phyloP scores from a whole-genome alignment of 345 rosid species.

The Hypericum androsaemum region DNA sequence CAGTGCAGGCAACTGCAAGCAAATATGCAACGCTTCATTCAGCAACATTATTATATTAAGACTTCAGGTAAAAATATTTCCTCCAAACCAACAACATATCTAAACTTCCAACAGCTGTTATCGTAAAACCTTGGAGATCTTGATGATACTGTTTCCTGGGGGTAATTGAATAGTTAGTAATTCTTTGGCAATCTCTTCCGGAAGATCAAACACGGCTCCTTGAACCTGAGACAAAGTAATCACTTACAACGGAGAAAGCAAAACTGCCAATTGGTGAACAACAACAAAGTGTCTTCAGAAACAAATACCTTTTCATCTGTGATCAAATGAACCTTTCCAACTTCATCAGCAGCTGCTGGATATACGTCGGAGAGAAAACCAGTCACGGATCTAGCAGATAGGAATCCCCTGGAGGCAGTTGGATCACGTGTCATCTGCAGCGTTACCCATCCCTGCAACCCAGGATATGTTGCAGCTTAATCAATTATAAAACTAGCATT shows the following conservation, averaged over 20 bases:
- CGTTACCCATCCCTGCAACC: slow-evolving; percentile 79
- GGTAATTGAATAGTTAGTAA: slow-evolving; percentile 61
- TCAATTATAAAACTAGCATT: not conserved
- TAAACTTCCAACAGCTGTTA: slow-evolving; percentile 4
- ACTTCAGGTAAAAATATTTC: not conserved
- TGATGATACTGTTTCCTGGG: slow-evolving; percentile 61
- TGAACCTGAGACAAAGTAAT: slow-evolving; percentile 51
- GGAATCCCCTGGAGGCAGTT: slow-evolving; percentile 46
- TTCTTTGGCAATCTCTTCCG: slow-evolving; percentile 83
- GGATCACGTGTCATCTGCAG: slow-evolving; percentile 81
- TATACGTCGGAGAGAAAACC: slow-evolving; percentile 87
- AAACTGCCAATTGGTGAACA: not conserved
- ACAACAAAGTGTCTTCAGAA: slow-evolving; percentile 3
- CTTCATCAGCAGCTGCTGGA: slow-evolving; percentile 80
- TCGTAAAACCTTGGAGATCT: slow-evolving; percentile 58
- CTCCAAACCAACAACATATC: slow-evolving; percentile 5
- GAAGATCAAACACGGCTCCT: slow-evolving; percentile 95
- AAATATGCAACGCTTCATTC: not conserved
- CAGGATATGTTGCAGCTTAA: slow-evolving; percentile 11
- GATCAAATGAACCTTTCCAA: slow-evolving; percentile 73
- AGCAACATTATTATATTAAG: not conserved
- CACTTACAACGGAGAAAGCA: slow-evolving; percentile 5
- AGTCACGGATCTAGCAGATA: slow-evolving; percentile 82
- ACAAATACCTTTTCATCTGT: slow-evolving; percentile 74
- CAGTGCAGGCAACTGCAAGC: slow-evolving; percentile 69